These are phyloP conservation scores for Rhododendron simsii DNA, from an alignment of 148 eudicot genomes.

Conservation along the genomic window DNA sequence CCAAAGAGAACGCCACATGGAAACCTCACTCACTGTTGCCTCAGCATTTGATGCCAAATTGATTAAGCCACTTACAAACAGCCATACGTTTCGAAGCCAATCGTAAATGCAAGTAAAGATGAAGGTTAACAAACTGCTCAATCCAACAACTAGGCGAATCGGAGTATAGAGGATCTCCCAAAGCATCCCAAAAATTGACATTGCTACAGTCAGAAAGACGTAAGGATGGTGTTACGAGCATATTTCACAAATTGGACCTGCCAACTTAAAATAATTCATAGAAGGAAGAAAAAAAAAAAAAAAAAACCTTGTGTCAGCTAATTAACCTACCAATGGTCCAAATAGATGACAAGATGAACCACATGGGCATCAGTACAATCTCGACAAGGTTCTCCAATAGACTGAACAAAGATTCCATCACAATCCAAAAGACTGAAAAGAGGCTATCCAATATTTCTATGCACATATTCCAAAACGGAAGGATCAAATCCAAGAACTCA, in stretches of 20 bases:
- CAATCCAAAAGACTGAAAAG: conserved; percentile 45
- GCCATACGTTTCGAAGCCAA: conserved; percentile 47
- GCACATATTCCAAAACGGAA: conserved; percentile 60
- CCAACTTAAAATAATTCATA: conserved; percentile 3
- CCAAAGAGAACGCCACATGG: conserved; percentile 90
- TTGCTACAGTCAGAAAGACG: conserved; percentile 46
- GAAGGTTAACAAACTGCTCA: conserved; percentile 40
- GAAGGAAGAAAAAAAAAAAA: conserved; percentile 6
- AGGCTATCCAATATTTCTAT: conserved; percentile 34
- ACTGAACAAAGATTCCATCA: conserved; percentile 47
- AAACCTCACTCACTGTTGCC: conserved; percentile 70
- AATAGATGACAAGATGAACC: conserved; percentile 52
- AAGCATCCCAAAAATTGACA: conserved; percentile 54
- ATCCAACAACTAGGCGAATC: conserved; percentile 53
- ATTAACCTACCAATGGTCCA: conserved; percentile 69
- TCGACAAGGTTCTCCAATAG: conserved; percentile 45
- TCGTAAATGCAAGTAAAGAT: conserved; percentile 35
- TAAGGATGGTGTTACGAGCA: conserved; percentile 5
- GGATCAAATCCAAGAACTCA: conserved; percentile 40
- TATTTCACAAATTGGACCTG: conserved; percentile 3
- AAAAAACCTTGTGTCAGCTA: conserved; percentile 4
- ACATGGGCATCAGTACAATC: conserved; percentile 62
- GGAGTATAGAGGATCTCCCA: conserved; percentile 79
- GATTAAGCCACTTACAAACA: conserved; percentile 43
- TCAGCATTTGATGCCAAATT: conserved; percentile 59